A percentile compares a stretch with the other conserved stretches of the same genome.
phyloP scores from a whole-genome alignment of 345 rosid genomes.

The Excoecaria agallocha region DNA sequence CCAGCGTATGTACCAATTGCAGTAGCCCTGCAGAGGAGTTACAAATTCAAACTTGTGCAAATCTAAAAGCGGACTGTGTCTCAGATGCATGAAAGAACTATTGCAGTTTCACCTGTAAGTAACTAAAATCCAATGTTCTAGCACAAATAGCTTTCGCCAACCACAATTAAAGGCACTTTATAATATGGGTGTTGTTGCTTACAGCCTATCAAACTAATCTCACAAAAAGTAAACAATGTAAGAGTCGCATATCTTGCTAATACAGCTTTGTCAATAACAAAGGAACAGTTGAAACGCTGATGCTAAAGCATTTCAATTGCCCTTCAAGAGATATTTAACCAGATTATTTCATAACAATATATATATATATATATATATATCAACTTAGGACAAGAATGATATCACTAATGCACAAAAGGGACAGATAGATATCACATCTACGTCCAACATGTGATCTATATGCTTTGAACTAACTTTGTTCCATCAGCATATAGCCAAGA shows the following conservation, averaged over 20 bases:
- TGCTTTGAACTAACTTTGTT: slow-evolving; percentile 14
- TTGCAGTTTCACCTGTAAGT: neutral
- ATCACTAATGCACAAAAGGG: neutral
- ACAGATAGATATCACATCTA: neutral
- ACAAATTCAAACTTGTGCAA: slow-evolving; percentile 9
- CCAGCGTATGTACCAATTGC: slow-evolving; percentile 49
- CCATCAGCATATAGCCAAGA: neutral
- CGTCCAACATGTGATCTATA: neutral
- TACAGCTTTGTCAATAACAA: neutral
- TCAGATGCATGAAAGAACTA: slow-evolving; percentile 7
- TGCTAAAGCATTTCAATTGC: neutral
- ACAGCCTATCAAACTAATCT: neutral
- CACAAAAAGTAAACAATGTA: neutral
- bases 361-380: too few relatives aligned
- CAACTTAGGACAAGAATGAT: neutral
- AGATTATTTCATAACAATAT: neutral
- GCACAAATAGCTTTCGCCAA: neutral
- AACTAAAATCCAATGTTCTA: neutral
- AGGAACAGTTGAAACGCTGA: neutral
- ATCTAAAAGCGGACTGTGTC: neutral
- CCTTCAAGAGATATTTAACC: neutral
- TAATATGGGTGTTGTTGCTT: neutral
- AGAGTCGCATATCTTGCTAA: neutral
- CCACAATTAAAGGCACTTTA: neutral
- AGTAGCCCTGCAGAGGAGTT: slow-evolving; percentile 49